Percentiles rank a stretch among this genome's conserved stretches.
Evolutionary conservation across 345 rosid species (phyloP).

Genomic region (Rhodomyrtus tomentosa): DNA sequence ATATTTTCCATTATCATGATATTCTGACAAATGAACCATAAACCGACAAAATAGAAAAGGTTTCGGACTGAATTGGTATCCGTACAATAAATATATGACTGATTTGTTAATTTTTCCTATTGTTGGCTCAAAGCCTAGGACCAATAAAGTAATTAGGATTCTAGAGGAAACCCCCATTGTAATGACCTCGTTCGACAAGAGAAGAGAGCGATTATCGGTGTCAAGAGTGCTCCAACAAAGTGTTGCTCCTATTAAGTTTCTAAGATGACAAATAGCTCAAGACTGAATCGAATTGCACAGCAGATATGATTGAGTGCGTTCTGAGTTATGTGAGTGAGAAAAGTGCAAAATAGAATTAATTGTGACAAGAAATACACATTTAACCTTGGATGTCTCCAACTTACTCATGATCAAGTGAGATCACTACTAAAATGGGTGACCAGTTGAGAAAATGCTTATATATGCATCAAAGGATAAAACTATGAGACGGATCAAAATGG

Average conservation of each 20-base stretch:
- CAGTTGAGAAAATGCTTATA: not conserved
- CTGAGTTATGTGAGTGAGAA: not conserved
- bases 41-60: not conserved
- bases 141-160: not conserved
- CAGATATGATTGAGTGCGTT: not conserved
- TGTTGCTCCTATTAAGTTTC: not conserved
- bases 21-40: rapidly evolving
- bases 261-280: not conserved
- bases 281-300: not conserved
- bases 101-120: not conserved
- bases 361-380: not conserved
- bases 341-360: not conserved
- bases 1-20: not conserved
- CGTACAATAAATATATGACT: not conserved
- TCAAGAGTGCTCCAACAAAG: not conserved
- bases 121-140: not conserved
- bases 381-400: not conserved
- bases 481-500: rapidly evolving
- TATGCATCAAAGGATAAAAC: not conserved
- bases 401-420: not conserved
- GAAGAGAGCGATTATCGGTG: not conserved
- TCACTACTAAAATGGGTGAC: not conserved
- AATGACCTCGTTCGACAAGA: not conserved
- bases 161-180: not conserved
- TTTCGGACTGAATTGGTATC: not conserved